Percentiles rank a stretch among this genome's conserved stretches.
Conservation (phyloP, 768 basidiomycete species). For the Myochromella boudieri region DNA sequence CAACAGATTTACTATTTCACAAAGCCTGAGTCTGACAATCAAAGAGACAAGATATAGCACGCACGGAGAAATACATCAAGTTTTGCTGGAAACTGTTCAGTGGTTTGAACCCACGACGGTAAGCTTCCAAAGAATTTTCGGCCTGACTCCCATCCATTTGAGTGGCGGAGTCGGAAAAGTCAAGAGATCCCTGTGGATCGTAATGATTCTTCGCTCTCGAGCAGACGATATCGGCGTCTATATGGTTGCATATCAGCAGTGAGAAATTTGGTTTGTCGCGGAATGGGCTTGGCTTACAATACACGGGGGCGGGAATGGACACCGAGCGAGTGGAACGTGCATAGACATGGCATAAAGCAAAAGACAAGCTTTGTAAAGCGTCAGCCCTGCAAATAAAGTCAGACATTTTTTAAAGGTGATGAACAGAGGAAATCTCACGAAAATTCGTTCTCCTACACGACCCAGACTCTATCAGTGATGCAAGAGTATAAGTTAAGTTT, state of each 20-base stretch:
- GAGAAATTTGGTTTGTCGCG: background rate
- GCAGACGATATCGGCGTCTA: conserved; percentile 46
- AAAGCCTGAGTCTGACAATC: too few species aligned
- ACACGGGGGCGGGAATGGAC: conserved; percentile 81
- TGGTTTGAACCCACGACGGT: conserved; percentile 53
- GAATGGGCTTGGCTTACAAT: conserved; percentile 50
- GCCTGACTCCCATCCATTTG: conserved; percentile 40
- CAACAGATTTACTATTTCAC: conserved; percentile 2
- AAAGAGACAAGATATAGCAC: conserved; percentile 9
- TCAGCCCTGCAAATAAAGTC: conserved; percentile 41
- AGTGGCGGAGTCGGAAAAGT: conserved; percentile 62
- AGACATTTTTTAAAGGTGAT: background rate
- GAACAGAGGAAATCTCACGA: conserved; percentile 36
- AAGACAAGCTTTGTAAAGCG: conserved; percentile 63
- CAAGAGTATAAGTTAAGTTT: background rate
- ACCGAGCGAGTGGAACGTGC: conserved; percentile 79
- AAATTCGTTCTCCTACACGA: conserved; percentile 59
- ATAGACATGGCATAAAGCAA: conserved; percentile 55
- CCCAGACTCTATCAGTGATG: background rate
- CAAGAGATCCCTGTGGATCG: conserved; percentile 55
- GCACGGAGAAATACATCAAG: conserved; percentile 62
- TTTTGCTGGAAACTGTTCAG: conserved; percentile 49
- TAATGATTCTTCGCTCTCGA: conserved; percentile 81
- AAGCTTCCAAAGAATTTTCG: conserved; percentile 45
- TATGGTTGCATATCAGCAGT: too few species aligned